These are phyloP conservation scores for Phytophthora citrophthora DNA, from an alignment of 352 stramenopile species.

Conservation along the genomic window DNA sequence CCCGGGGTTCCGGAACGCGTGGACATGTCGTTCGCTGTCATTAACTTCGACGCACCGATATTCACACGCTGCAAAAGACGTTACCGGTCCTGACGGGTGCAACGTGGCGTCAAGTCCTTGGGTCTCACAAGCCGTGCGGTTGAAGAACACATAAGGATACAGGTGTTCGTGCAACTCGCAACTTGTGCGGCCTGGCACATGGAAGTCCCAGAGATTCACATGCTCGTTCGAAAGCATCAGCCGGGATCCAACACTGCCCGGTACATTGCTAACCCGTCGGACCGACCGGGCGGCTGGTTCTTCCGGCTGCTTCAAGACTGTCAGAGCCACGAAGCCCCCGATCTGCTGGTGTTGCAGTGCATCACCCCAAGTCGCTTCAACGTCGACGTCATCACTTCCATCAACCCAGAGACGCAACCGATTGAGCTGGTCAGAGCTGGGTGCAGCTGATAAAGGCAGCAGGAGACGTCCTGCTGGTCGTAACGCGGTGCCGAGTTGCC, in stretches of 20 bases:
- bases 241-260: slow-evolving; percentile 31
- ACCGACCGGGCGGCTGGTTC: not conserved
- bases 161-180: slow-evolving; percentile 50
- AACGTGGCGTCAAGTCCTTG: slow-evolving; percentile 36
- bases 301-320: slow-evolving; percentile 34
- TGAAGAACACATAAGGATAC: slow-evolving; percentile 51
- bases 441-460: slow-evolving; percentile 28
- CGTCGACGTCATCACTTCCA: slow-evolving; percentile 13
- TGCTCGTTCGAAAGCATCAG: slow-evolving; percentile 42
- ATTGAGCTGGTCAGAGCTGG: slow-evolving; percentile 12
- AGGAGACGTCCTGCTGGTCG: slow-evolving; percentile 41
- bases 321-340: slow-evolving; percentile 28
- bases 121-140: slow-evolving; percentile 39
- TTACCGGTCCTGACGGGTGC: slow-evolving; percentile 28
- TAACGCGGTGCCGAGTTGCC: slow-evolving; percentile 23
- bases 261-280: slow-evolving; percentile 11
- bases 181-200: slow-evolving; percentile 25
- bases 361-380: slow-evolving; percentile 14
- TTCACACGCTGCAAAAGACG: slow-evolving; percentile 32
- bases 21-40: slow-evolving; percentile 26
- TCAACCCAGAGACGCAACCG: slow-evolving; percentile 30
- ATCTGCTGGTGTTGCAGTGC: slow-evolving; percentile 16
- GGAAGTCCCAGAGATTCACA: slow-evolving; percentile 53
- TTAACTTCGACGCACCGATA: slow-evolving; percentile 45
- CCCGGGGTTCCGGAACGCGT: slow-evolving; percentile 46